Conservation (phyloP, 2,329 filamentous ascomycete genomes). For the Exophiala sp. region DNA sequence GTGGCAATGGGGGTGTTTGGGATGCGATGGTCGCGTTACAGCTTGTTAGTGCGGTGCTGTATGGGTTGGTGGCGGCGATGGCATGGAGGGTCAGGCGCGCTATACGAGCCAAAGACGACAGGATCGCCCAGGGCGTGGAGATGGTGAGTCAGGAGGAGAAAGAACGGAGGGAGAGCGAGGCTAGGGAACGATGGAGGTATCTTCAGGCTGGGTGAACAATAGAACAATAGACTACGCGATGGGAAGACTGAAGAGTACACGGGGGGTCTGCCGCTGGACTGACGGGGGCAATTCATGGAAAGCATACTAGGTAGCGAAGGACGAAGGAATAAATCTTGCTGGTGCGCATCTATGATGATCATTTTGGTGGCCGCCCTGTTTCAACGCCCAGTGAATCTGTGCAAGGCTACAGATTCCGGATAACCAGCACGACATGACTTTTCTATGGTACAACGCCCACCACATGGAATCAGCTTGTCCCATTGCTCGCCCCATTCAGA, state of each 20-base stretch:
- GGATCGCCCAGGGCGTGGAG: conserved; percentile 21
- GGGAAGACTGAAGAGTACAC: too few species aligned
- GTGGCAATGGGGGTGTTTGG: conserved; percentile 20
- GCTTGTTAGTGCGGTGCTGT: conserved; percentile 22
- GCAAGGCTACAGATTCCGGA: too few species aligned
- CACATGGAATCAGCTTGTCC: neutral
- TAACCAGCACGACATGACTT: too few species aligned
- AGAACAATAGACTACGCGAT: neutral
- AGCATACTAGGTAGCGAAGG: too few species aligned
- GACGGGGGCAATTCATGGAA: too few species aligned
- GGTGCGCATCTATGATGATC: too few species aligned
- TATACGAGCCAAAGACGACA: conserved; percentile 18
- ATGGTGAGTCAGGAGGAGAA: conserved; percentile 25
- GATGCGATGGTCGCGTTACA: conserved; percentile 25
- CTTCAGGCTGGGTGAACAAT: conserved; percentile 15
- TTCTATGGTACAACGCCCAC: neutral
- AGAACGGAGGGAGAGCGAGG: conserved; percentile 24
- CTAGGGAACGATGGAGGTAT: conserved; percentile 26
- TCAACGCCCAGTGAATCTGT: neutral
- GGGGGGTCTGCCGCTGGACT: too few species aligned
- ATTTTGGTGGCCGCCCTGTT: neutral
- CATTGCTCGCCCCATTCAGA: conserved; percentile 13
- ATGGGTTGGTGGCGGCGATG: conserved; percentile 22
- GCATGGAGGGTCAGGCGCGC: conserved; percentile 21
- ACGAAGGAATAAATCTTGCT: too few species aligned